Evolutionary conservation across 1,284 basidiomycete species (phyloP).

Genomic region (Flammula alnicola): DNA sequence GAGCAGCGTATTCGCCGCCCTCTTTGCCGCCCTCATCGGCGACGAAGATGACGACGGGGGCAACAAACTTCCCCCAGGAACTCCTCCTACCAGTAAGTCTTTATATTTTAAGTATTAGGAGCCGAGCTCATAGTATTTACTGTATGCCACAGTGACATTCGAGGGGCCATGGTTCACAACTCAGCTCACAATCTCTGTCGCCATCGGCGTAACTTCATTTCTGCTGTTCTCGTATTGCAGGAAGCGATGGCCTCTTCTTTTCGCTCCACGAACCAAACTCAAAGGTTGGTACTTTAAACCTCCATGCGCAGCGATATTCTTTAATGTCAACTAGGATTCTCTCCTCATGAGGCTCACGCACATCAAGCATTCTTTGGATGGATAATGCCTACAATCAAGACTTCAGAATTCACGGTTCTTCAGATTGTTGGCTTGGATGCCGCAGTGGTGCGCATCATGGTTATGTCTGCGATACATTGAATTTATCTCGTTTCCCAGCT

Average conservation of each 20-base stretch:
- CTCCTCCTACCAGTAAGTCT: constrained; percentile 38
- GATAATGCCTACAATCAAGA: constrained; percentile 90
- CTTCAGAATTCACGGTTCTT: constrained; percentile 92
- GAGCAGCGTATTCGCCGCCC: constrained; percentile 18
- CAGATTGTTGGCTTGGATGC: constrained; percentile 97
- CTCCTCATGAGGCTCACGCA: constrained; percentile 86
- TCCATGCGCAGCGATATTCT: no score
- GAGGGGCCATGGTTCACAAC: constrained; percentile 94
- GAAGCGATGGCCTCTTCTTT: constrained; percentile 86
- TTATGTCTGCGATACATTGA: not conserved
- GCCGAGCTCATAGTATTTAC: constrained; percentile 2
- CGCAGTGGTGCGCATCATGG: constrained; percentile 64
- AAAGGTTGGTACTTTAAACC: constrained; percentile 72
- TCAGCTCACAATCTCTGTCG: constrained; percentile 80
- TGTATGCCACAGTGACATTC: constrained; percentile 69
- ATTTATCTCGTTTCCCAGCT: constrained; percentile 59
- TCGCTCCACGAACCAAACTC: constrained; percentile 91
- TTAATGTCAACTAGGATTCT: constrained; percentile 84
- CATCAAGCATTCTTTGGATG: constrained; percentile 90
- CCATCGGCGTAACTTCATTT: constrained; percentile 83
- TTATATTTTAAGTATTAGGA: constrained; percentile 22
- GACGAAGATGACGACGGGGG: constrained; percentile 27
- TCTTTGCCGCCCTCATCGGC: constrained; percentile 19
- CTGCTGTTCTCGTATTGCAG: constrained; percentile 88
- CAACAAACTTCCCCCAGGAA: constrained; percentile 34